phyloP scores from a whole-genome alignment of 2,329 filamentous ascomycete species.

The Penicillium freii region DNA sequence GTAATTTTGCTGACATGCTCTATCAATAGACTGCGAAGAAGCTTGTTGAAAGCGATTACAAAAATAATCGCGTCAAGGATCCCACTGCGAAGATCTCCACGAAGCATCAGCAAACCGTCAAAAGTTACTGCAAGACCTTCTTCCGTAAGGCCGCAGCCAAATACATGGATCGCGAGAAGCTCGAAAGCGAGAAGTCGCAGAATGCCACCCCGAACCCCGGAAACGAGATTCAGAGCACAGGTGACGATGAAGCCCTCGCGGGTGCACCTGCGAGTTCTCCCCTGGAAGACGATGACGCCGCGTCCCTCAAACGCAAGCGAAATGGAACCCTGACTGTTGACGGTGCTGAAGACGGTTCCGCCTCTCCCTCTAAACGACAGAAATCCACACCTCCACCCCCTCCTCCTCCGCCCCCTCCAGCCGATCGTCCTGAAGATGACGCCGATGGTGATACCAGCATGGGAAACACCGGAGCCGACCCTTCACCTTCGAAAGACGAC shows the following conservation, averaged over 20 bases:
- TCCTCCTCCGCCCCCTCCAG: constrained; percentile 34
- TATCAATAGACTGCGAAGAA: constrained; percentile 69
- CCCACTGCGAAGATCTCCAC: constrained; percentile 68
- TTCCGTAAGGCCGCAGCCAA: constrained; percentile 83
- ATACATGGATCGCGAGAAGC: constrained; percentile 66
- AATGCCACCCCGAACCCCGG: constrained; percentile 18
- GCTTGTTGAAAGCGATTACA: constrained; percentile 87
- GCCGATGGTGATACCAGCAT: constrained; percentile 15
- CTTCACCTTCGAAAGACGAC: neutral
- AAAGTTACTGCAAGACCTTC: constrained; percentile 78
- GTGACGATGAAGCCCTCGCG: constrained; percentile 42
- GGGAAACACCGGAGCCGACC: constrained; percentile 6
- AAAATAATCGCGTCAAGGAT: constrained; percentile 79
- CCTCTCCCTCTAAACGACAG: constrained; percentile 56
- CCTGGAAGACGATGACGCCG: constrained; percentile 44
- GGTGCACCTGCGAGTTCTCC: constrained; percentile 46
- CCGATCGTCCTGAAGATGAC: constrained; percentile 18
- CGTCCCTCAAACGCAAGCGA: constrained; percentile 21
- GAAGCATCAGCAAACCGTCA: constrained; percentile 79
- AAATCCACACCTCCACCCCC: constrained; percentile 44
- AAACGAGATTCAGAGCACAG: constrained; percentile 18
- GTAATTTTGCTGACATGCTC: neutral
- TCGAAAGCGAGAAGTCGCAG: constrained; percentile 53
- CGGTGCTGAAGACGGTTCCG: constrained; percentile 17
- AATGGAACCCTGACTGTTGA: constrained; percentile 12